Evolutionary conservation across 129 eudicot genomes (phyloP).

Genomic region (Helichrysum umbraculigerum): DNA sequence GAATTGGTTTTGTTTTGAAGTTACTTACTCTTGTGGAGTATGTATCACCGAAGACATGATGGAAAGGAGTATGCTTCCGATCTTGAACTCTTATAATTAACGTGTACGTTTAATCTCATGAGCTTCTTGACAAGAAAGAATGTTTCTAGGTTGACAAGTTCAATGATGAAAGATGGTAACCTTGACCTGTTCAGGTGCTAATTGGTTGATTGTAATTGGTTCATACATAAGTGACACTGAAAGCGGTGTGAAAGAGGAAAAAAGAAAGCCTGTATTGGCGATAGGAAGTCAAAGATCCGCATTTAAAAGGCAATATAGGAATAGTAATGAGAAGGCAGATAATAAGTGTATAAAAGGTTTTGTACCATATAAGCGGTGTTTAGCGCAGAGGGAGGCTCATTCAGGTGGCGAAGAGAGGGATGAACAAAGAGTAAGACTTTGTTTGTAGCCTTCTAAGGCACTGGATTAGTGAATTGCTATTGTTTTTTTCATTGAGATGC

Average conservation of each 20-base stretch:
- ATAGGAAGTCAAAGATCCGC: conserved; percentile 40
- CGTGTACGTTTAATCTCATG: too few species aligned
- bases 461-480: not conserved
- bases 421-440: conserved; percentile 59
- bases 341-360: conserved; percentile 41
- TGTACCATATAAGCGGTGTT: conserved; percentile 82
- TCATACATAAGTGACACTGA: conserved; percentile 56
- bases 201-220: too few species aligned
- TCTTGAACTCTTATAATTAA: too few species aligned
- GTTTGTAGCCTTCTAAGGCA: conserved; percentile 46
- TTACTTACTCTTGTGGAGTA: too few species aligned
- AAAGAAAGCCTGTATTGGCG: conserved; percentile 16
- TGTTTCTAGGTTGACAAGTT: too few species aligned
- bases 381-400: conserved; percentile 47
- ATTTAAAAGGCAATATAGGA: conserved; percentile 31
- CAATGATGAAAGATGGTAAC: too few species aligned
- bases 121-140: too few species aligned
- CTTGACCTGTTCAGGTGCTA: too few species aligned
- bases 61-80: too few species aligned
- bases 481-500: conserved; percentile 30
- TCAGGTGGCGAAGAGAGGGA: conserved; percentile 50
- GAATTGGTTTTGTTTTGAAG: too few species aligned
- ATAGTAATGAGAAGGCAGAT: conserved; percentile 24
- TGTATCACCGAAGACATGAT: too few species aligned
- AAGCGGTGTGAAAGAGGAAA: conserved; percentile 28